A percentile compares a stretch with the other conserved stretches of the same genome.
phyloP scores from a whole-genome alignment of 257 asterid species.

The Solanum dulcamara region DNA sequence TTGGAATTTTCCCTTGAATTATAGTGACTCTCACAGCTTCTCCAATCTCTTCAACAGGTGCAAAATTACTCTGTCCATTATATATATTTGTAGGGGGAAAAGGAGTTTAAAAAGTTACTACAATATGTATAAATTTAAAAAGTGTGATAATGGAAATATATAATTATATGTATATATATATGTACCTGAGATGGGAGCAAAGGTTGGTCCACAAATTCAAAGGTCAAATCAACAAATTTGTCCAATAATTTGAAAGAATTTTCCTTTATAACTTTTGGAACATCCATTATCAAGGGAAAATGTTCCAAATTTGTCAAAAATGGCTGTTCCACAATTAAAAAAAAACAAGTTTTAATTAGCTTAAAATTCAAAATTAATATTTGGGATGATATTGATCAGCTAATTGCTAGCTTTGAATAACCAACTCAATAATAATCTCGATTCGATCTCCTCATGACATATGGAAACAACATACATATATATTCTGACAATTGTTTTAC shows the following conservation, averaged over 20 bases:
- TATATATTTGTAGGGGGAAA: no score
- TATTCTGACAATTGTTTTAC: no score
- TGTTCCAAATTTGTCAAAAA: neutral
- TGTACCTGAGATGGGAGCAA: neutral
- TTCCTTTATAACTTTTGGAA: neutral
- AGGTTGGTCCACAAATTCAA: neutral
- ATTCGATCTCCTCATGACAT: no score
- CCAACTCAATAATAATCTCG: no score
- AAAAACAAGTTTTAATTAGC: neutral
- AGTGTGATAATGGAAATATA: neutral
- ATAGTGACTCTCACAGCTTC: constrained; percentile 11
- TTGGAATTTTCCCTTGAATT: constrained; percentile 32
- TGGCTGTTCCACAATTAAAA: neutral
- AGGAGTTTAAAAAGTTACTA: neutral
- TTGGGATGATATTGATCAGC: no score
- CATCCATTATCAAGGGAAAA: no score
- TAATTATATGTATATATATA: no score
- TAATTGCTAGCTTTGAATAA: no score
- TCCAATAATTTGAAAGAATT: neutral
- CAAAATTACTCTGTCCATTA: constrained; percentile 38
- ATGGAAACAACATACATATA: no score
- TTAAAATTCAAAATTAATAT: neutral
- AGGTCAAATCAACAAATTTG: neutral
- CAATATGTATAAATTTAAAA: neutral
- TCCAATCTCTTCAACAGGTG: constrained; percentile 51